phyloP scores from a whole-genome alignment of 1,139 yeast species.

The Zhuliangozyma blackwelliae region DNA sequence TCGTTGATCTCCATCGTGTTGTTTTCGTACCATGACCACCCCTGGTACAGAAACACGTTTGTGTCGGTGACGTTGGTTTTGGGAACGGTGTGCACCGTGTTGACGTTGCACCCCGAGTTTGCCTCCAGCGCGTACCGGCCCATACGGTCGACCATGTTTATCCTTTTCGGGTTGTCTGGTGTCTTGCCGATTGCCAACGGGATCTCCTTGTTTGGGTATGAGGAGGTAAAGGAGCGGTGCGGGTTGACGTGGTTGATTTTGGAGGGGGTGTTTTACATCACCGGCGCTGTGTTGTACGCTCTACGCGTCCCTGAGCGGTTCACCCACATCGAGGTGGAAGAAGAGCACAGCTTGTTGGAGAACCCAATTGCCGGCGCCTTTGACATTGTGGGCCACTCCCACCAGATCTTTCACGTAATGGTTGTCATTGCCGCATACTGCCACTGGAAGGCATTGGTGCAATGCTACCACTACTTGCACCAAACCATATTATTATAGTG shows the following conservation, averaged over 20 bases:
- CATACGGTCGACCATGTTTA: constrained; percentile 72
- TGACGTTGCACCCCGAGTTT: constrained; percentile 65
- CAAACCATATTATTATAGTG: constrained; percentile 9
- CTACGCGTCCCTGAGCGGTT: constrained; percentile 71
- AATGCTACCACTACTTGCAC: constrained; percentile 54
- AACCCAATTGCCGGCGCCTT: constrained; percentile 32
- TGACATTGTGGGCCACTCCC: constrained; percentile 80
- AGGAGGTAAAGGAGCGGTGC: constrained; percentile 46
- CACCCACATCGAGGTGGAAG: constrained; percentile 52
- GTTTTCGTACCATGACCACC: constrained; percentile 60
- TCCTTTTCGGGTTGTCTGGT: constrained; percentile 77
- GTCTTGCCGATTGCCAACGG: constrained; percentile 64
- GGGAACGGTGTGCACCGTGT: constrained; percentile 59
- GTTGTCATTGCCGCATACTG: constrained; percentile 80
- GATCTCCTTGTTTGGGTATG: constrained; percentile 25
- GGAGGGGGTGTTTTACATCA: constrained; percentile 72
- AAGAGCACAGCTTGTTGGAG: constrained; percentile 12
- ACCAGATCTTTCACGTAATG: constrained; percentile 79
- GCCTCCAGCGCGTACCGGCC: constrained; percentile 70
- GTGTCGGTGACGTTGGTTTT: constrained; percentile 46
- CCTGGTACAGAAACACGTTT: constrained; percentile 38
- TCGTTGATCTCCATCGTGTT: constrained; percentile 70
- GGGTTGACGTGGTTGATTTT: constrained; percentile 57
- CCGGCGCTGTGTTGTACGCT: constrained; percentile 80
- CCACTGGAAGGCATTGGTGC: constrained; percentile 66